phyloP scores from a whole-genome alignment of 129 eudicot species.

The Kitagawia praeruptora region DNA sequence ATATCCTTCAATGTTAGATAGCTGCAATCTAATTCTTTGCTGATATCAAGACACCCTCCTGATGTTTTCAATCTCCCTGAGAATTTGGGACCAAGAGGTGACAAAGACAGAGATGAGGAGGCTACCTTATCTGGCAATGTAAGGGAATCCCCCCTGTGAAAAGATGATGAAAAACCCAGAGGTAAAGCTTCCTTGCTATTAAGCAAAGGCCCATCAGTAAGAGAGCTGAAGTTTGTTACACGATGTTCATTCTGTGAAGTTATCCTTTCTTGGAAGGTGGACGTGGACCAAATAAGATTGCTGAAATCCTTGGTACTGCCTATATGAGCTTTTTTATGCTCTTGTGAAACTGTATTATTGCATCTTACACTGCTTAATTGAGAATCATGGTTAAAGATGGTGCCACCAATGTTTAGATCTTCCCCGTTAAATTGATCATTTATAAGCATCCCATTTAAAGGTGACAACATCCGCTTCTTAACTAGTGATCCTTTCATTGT shows the following conservation, averaged over 20 bases:
- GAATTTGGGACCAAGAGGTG: constrained; percentile 84
- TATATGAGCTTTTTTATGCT: constrained; percentile 54
- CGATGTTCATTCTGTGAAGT: constrained; percentile 22
- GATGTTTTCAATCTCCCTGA: constrained; percentile 29
- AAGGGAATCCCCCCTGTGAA: constrained; percentile 23
- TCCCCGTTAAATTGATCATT: constrained; percentile 43
- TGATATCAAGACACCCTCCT: constrained; percentile 17
- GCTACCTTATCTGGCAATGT: constrained; percentile 36
- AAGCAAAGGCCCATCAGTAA: constrained; percentile 82
- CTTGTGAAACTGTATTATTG: constrained; percentile 30
- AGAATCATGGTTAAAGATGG: constrained; percentile 9
- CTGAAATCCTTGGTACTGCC: constrained; percentile 22
- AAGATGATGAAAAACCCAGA: constrained; percentile 21
- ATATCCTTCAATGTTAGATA: constrained; percentile 52
- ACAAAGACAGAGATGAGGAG: constrained; percentile 57
- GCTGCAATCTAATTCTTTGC: constrained; percentile 37
- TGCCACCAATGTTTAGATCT: constrained; percentile 30
- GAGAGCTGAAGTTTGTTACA: constrained; percentile 26
- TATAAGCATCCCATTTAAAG: constrained; percentile 47
- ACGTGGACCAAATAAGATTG: constrained; percentile 28
- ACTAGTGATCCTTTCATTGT: constrained; percentile 35
- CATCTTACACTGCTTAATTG: constrained; percentile 21
- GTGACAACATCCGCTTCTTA: constrained; percentile 62
- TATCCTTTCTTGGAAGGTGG: constrained; percentile 30
- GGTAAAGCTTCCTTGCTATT: constrained; percentile 34